phyloP scores from a whole-genome alignment of 2,329 filamentous ascomycete species.

The Aspergillus luchuensis region DNA sequence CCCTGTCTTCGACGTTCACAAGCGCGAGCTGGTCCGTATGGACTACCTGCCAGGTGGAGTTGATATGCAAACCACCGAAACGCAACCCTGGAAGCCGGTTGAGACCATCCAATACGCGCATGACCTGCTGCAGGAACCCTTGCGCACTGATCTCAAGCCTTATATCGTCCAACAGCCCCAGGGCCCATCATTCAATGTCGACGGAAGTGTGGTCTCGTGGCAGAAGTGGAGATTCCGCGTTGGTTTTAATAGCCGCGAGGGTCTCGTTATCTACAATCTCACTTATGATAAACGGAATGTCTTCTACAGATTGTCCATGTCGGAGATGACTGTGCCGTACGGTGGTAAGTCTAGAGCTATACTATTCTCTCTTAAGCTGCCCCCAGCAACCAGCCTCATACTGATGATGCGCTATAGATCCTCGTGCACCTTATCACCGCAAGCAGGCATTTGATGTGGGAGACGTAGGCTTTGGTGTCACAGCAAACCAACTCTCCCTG shows the following conservation, averaged over 20 bases:
- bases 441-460: constrained; percentile 72
- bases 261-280: constrained; percentile 69
- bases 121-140: constrained; percentile 66
- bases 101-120: constrained; percentile 58
- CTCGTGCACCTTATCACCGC: constrained; percentile 68
- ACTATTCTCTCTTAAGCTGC: too few species aligned
- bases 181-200: constrained; percentile 63
- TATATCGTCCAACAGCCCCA: constrained; percentile 66
- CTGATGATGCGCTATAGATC: constrained; percentile 48
- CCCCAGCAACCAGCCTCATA: too few species aligned
- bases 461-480: constrained; percentile 67
- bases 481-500: constrained; percentile 69
- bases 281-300: constrained; percentile 63
- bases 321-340: constrained; percentile 64
- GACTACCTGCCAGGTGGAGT: constrained; percentile 68
- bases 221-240: constrained; percentile 67
- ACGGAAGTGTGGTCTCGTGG: constrained; percentile 62
- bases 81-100: constrained; percentile 59
- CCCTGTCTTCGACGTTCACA: constrained; percentile 58
- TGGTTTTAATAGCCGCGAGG: constrained; percentile 65
- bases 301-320: constrained; percentile 68
- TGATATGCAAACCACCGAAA: constrained; percentile 60
- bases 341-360: constrained; percentile 32
- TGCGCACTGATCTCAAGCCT: constrained; percentile 66
- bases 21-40: constrained; percentile 67